phyloP scores from a whole-genome alignment of 331 rosid genomes.

The Pyracantha coccinea region DNA sequence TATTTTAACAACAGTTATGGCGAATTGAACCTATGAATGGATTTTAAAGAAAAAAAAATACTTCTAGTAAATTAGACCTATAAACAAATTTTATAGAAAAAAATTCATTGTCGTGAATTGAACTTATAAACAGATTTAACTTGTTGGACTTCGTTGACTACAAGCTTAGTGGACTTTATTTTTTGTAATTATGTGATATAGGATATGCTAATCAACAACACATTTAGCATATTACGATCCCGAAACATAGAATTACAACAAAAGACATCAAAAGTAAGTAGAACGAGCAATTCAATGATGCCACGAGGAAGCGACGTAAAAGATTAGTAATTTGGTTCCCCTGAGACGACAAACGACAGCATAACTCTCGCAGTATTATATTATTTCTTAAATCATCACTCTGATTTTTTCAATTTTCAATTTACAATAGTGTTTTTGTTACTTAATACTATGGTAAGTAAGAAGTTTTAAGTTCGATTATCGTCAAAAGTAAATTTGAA shows the following conservation, averaged over 20 bases:
- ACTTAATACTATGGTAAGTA: no score
- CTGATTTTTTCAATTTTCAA: no score
- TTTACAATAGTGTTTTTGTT: no score
- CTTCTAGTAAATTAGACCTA: no score
- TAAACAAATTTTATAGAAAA: no score
- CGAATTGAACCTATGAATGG: no score
- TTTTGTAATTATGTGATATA: background rate
- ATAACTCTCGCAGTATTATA: background rate
- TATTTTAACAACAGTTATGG: fast-evolving
- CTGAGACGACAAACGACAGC: background rate
- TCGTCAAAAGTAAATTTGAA: no score
- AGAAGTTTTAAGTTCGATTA: no score
- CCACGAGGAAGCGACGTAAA: background rate
- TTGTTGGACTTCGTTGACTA: no score
- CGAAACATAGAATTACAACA: background rate
- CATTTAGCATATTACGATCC: background rate
- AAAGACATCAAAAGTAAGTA: background rate
- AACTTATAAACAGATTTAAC: no score
- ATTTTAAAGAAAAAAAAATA: no score
- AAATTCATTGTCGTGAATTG: no score
- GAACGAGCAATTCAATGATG: background rate
- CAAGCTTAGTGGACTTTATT: background rate
- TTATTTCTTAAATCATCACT: background rate
- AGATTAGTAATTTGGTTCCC: slow-evolving; percentile 11
- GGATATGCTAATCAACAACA: background rate